Evolutionary conservation across 371 early-diverging fungal genomes (phyloP), one percentile per base, ranked within the genome.

Genomic region (Mucor mucedo): DNA sequence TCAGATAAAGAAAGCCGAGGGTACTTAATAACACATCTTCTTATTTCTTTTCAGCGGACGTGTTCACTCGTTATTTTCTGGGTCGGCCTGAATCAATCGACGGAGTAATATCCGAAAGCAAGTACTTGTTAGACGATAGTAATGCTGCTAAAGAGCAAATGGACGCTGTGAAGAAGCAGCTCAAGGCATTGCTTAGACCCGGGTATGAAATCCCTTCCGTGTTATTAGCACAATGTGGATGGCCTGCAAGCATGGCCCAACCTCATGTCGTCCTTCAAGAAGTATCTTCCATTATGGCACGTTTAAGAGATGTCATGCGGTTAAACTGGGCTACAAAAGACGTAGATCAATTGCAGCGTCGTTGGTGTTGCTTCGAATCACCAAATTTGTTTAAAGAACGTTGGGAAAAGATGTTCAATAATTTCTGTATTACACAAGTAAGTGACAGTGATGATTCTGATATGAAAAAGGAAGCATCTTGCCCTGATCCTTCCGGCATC

Each of bases 61-160:
- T 91, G 2, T 95, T 95, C 72, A 83, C 86, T 10, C 83, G 87
- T 42, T 79, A 90, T 7, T 91, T 97, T 62, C 72, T 91, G 57
- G 82, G 89, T n/a, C 65, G 80, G 6, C 75, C 83, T 3, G 83
- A 86, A 38, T 72, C 89, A 5, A 75, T 81, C 11, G 75, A 81
- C 27, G 82, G 85, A 30, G 71, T 88, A 54, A 83, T 95, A 28
- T 68, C 79, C 4, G 89, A 93, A 40, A 88, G 89, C 68, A 88
- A 93, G 65, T 96, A 95, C 30, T 89, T 97, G 87, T 74, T 98
- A 30, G 98, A 98, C 68, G 98, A 97, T 65, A 91, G 91, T 70
- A 91, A 94, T 64, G 94, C 91, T 0, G 97, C 96, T 42, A 98
- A 98, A 72, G 95, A 94, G 64, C 91, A 92, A 61, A 94, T 92